These are phyloP conservation scores for Globisporangium uncinulatum DNA, from an alignment of 352 stramenopile species.

Conservation along the genomic window DNA sequence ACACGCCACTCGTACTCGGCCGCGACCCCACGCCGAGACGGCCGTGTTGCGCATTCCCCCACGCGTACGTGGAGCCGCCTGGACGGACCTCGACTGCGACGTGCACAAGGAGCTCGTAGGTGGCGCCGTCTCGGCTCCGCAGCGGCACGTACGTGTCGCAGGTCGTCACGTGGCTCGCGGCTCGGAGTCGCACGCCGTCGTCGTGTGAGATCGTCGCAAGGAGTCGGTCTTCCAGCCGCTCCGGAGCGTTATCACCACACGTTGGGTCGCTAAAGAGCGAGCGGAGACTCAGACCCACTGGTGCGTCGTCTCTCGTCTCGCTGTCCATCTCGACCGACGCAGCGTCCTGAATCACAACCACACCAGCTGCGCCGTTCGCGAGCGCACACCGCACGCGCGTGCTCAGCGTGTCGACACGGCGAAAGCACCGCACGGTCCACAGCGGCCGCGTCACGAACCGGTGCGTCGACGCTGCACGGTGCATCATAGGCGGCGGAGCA, in stretches of 20 bases:
- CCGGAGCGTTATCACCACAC: slow-evolving; percentile 3
- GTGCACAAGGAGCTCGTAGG: slow-evolving; percentile 40
- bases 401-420: slow-evolving; percentile 34
- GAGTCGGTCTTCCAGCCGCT: slow-evolving; percentile 9
- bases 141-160: slow-evolving; percentile 22
- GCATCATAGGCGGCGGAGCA: neutral
- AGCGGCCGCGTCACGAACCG: slow-evolving; percentile 17
- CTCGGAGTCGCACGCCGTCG: slow-evolving; percentile 20
- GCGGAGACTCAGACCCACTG: slow-evolving; percentile 1
- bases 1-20: slow-evolving; percentile 12
- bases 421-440: slow-evolving; percentile 42
- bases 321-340: slow-evolving; percentile 18
- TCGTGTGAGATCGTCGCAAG: slow-evolving; percentile 33
- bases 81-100: slow-evolving; percentile 38
- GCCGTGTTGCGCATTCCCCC: slow-evolving; percentile 55
- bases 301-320: slow-evolving; percentile 7
- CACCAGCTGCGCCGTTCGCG: slow-evolving; percentile 35
- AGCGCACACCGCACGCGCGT: slow-evolving; percentile 33
- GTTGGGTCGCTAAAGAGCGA: slow-evolving; percentile 1
- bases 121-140: slow-evolving; percentile 15
- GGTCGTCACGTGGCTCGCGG: slow-evolving; percentile 17
- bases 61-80: slow-evolving; percentile 57
- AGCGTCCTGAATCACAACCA: slow-evolving; percentile 40
- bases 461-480: neutral
- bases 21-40: slow-evolving; percentile 38